Percentiles rank a stretch among this genome's conserved stretches.
Evolutionary conservation across 495 filamentous ascomycete species (phyloP).

Genomic region (Trichoderma virens): DNA sequence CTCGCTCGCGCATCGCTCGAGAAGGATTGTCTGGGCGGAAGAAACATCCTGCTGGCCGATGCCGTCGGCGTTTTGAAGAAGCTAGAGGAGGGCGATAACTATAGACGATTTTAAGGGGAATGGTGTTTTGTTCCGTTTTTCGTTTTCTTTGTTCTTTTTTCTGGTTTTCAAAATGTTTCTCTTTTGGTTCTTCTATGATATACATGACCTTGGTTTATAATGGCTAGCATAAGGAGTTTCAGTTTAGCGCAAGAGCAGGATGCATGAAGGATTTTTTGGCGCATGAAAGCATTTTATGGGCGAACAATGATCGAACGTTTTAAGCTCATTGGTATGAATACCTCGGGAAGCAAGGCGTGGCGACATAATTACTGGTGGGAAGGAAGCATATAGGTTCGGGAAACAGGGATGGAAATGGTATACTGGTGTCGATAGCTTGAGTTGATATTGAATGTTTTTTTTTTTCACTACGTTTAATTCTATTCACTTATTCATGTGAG

Average conservation of each 20-base stretch:
- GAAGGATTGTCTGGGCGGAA: slow-evolving; percentile 29
- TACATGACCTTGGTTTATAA: not conserved
- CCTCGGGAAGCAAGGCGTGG: not conserved
- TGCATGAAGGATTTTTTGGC: not conserved
- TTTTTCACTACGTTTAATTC: no score
- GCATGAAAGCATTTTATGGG: not conserved
- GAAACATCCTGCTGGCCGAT: slow-evolving; percentile 35
- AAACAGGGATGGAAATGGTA: no score
- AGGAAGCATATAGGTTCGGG: no score
- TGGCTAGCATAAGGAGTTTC: not conserved
- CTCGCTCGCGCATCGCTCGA: slow-evolving; percentile 33
- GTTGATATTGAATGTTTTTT: no score
- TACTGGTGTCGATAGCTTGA: no score
- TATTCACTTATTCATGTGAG: no score
- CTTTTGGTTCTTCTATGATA: not conserved
- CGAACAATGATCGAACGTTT: no score
- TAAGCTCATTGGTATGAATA: not conserved
- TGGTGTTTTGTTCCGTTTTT: not conserved
- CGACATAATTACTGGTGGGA: no score
- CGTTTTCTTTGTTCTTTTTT: not conserved
- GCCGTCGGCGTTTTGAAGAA: slow-evolving; percentile 35
- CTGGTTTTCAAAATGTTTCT: not conserved
- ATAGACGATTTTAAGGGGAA: slow-evolving; percentile 29
- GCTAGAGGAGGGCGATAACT: slow-evolving; percentile 30
- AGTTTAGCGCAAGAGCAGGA: not conserved